Evolutionary conservation across 805 yeast genomes (phyloP).

Genomic region (Candida tibetensis): DNA sequence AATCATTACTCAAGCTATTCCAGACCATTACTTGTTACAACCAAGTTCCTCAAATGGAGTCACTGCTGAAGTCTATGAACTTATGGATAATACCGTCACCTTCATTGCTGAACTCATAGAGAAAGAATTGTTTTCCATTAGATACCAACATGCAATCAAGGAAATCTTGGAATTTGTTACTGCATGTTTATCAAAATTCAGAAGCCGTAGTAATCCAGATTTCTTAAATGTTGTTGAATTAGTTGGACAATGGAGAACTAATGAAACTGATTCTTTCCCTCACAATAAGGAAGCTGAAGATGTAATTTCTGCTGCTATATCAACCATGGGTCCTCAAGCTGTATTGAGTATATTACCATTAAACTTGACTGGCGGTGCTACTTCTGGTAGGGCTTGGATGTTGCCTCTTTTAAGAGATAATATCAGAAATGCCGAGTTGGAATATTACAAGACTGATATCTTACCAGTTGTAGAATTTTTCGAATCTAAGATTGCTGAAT

Average conservation of each 20-base stretch:
- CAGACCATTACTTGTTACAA: slow-evolving; percentile 53
- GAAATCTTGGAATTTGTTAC: slow-evolving; percentile 70
- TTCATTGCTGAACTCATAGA: slow-evolving; percentile 51
- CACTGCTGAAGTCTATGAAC: slow-evolving; percentile 50
- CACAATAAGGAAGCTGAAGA: slow-evolving; percentile 73
- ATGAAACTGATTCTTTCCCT: slow-evolving; percentile 66
- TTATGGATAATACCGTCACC: slow-evolving; percentile 52
- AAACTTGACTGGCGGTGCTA: slow-evolving; percentile 56
- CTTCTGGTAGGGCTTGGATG: slow-evolving; percentile 92
- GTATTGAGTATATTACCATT: slow-evolving; percentile 76
- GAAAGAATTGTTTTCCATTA: slow-evolving; percentile 63
- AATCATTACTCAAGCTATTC: slow-evolving; percentile 62
- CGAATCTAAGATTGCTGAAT: slow-evolving; percentile 42
- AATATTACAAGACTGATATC: slow-evolving; percentile 59
- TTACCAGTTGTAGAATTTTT: slow-evolving; percentile 64
- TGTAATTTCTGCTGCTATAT: slow-evolving; percentile 74
- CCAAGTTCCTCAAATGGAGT: slow-evolving; percentile 43
- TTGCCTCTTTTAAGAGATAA: slow-evolving; percentile 88
- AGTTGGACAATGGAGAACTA: slow-evolving; percentile 84
- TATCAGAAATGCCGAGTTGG: slow-evolving; percentile 66
- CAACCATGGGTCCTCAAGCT: slow-evolving; percentile 81
- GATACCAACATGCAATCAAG: slow-evolving; percentile 71
- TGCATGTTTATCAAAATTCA: slow-evolving; percentile 59
- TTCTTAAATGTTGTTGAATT: slow-evolving; percentile 62
- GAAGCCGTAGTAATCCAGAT: slow-evolving; percentile 68